Percentiles rank a stretch among this genome's conserved stretches.
Conservation (phyloP, 2,329 filamentous ascomycete species). For the Alternaria sp. region DNA sequence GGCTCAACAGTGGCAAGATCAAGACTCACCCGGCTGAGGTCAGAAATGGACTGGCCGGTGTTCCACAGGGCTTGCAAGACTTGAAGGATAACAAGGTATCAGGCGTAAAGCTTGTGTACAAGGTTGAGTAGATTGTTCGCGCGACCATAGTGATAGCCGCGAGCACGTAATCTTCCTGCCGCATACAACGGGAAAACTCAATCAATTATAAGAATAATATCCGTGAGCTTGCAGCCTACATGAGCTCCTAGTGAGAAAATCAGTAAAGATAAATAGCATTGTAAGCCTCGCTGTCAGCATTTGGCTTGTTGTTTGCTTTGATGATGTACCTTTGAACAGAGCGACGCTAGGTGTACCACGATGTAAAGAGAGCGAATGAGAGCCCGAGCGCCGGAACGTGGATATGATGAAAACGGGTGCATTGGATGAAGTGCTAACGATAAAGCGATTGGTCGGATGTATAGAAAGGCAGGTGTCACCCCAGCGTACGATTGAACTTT, state of each 20-base stretch:
- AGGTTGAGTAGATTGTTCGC: slow-evolving; percentile 9
- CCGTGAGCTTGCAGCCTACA: too few species aligned
- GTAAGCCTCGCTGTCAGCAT: too few species aligned
- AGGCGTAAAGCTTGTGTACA: slow-evolving; percentile 48
- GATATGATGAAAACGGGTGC: not conserved
- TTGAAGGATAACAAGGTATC: slow-evolving; percentile 45
- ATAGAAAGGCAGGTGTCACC: not conserved
- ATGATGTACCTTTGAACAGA: too few species aligned
- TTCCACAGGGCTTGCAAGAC: slow-evolving; percentile 44
- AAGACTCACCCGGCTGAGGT: slow-evolving; percentile 44
- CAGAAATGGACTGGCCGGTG: slow-evolving; percentile 39
- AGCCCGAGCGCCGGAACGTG: not conserved
- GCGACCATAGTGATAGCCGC: too few species aligned
- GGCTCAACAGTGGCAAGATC: slow-evolving; percentile 42
- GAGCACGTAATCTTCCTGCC: too few species aligned
- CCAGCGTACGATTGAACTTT: not conserved
- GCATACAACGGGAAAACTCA: too few species aligned
- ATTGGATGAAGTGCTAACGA: not conserved
- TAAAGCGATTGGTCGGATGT: not conserved
- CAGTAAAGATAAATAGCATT: not conserved
- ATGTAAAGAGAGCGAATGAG: not conserved
- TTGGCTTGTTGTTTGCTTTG: too few species aligned
- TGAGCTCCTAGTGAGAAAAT: too few species aligned
- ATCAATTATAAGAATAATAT: too few species aligned
- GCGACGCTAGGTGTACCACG: not conserved